A percentile compares a stretch with the other conserved stretches of the same genome.
phyloP scores from a whole-genome alignment of 2,329 filamentous ascomycete species.

The Paecilomyces dactylethromorphus region DNA sequence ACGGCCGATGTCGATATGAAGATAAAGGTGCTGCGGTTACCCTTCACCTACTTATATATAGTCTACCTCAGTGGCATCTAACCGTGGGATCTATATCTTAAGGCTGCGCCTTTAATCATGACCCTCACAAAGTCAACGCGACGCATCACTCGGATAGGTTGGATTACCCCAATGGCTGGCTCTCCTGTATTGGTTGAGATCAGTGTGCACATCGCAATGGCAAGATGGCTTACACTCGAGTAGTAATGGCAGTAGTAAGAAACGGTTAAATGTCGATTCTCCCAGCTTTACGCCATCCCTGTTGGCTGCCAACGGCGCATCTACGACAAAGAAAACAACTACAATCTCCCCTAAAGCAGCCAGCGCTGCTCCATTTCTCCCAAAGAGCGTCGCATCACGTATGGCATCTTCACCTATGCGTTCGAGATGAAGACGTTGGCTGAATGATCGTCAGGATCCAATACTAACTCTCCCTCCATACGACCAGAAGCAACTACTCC shows the following conservation, averaged over 20 bases:
- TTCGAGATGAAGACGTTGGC: constrained; percentile 3
- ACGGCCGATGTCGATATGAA: constrained; percentile 87
- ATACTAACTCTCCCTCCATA: constrained; percentile 31
- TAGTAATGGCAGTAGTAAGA: constrained; percentile 41
- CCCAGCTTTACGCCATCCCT: constrained; percentile 79
- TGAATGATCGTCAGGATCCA: constrained; percentile 31
- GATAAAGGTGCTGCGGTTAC: constrained; percentile 56
- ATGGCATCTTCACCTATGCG: constrained; percentile 11
- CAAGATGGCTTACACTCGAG: constrained; percentile 12
- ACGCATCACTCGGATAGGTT: constrained; percentile 35
- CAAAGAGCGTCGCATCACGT: constrained; percentile 35
- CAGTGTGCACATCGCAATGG: constrained; percentile 1
- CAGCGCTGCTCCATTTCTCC: constrained; percentile 63
- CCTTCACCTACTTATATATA: constrained; percentile 2
- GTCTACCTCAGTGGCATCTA: constrained; percentile 8
- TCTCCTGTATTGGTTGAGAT: neutral
- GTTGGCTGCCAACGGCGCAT: constrained; percentile 30
- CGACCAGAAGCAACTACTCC: constrained; percentile 34
- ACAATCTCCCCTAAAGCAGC: constrained; percentile 79
- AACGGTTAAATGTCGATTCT: constrained; percentile 88
- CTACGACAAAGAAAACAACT: constrained; percentile 57
- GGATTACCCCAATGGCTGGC: constrained; percentile 7
- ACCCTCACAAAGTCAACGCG: constrained; percentile 56
- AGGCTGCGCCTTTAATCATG: constrained; percentile 82
- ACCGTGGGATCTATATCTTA: constrained; percentile 12